These are phyloP conservation scores for Diplogelasinospora grovesii DNA, from an alignment of 495 filamentous ascomycete species.

Conservation along the genomic window DNA sequence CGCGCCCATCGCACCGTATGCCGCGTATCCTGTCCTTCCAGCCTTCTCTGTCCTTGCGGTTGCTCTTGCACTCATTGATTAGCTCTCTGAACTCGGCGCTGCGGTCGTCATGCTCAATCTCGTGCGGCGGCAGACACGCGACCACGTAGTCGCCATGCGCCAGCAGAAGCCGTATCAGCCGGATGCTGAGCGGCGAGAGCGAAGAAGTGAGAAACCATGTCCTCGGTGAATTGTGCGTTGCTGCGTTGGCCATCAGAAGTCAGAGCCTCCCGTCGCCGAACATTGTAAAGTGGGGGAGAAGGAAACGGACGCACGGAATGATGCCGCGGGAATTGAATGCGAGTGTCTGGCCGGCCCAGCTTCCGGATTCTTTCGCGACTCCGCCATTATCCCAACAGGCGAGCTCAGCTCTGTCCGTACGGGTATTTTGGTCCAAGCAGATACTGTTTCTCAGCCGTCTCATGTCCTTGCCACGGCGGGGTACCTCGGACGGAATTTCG, in stretches of 20 bases:
- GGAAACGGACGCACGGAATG: constrained; percentile 37
- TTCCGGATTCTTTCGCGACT: constrained; percentile 24
- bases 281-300: constrained; percentile 2
- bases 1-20: constrained; percentile 49
- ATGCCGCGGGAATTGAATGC: constrained; percentile 39
- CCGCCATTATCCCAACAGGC: constrained; percentile 21
- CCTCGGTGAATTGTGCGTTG: constrained; percentile 52
- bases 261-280: constrained; percentile 10
- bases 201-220: constrained; percentile 89
- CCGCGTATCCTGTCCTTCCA: constrained; percentile 53
- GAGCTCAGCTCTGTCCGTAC: no score
- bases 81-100: constrained; percentile 50
- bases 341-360: constrained; percentile 38
- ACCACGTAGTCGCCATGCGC: constrained; percentile 82
- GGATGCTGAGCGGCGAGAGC: constrained; percentile 67
- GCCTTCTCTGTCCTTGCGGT: constrained; percentile 46
- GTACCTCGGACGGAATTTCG: no score
- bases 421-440: no score
- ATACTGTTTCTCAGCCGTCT: no score
- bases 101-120: constrained; percentile 55
- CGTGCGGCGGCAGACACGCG: constrained; percentile 63
- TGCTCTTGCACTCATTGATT: constrained; percentile 52
- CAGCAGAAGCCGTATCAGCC: constrained; percentile 66
- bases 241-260: constrained; percentile 37
- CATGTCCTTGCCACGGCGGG: no score